Percentiles rank a stretch among this genome's conserved stretches.
Evolutionary conservation across 805 yeast genomes (phyloP).

Genomic region (Alloascoidea africana): DNA sequence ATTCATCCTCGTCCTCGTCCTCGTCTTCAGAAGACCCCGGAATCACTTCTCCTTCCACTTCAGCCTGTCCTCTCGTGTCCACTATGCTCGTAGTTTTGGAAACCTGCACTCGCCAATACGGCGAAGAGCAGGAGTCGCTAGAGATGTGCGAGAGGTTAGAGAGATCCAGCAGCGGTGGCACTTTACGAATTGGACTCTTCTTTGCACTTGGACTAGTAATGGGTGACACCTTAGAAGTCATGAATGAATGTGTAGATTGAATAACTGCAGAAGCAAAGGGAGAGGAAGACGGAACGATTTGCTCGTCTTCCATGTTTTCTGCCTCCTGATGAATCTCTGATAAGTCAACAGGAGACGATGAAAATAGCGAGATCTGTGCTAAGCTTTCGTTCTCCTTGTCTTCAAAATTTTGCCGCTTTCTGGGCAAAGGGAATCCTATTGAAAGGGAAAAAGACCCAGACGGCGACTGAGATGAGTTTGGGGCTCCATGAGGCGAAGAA

Average conservation of each 20-base stretch:
- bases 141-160: background rate
- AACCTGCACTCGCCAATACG: background rate
- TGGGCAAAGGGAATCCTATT: no score
- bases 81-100: background rate
- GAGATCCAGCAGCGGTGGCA: no score
- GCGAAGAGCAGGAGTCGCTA: background rate
- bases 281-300: background rate
- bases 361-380: no score
- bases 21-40: background rate
- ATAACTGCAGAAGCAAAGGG: background rate
- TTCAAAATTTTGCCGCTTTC: no score
- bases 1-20: background rate
- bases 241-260: background rate
- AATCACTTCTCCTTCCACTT: background rate
- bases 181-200: no score
- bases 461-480: no score
- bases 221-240: background rate
- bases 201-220: no score
- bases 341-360: no score
- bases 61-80: background rate
- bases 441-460: constrained; percentile 1
- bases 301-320: background rate
- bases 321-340: no score
- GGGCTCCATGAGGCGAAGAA: background rate
- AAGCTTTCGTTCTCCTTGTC: no score